phyloP scores from a whole-genome alignment of 1,139 yeast species.

The Debaryomycetaceae sp. region DNA sequence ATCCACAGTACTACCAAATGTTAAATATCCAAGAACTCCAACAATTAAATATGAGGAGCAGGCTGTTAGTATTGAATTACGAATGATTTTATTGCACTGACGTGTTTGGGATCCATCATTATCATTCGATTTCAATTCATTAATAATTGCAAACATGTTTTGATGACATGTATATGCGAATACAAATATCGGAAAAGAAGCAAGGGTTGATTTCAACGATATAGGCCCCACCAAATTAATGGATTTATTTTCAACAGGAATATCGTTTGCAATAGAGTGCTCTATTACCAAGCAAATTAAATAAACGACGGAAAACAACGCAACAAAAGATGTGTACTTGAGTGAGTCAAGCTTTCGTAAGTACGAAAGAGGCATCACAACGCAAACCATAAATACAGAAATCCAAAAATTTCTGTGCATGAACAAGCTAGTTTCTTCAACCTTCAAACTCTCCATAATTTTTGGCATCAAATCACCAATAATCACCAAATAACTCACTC shows the following conservation, averaged over 20 bases:
- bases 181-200: constrained; percentile 80
- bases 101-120: constrained; percentile 46
- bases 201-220: constrained; percentile 33
- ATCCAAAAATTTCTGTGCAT: constrained; percentile 67
- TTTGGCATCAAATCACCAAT: constrained; percentile 91
- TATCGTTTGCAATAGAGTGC: constrained; percentile 50
- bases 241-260: constrained; percentile 17
- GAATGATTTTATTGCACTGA: constrained; percentile 53
- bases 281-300: constrained; percentile 68
- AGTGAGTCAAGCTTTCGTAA: constrained; percentile 76
- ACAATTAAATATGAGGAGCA: constrained; percentile 66
- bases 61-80: constrained; percentile 55
- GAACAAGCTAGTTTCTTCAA: constrained; percentile 18
- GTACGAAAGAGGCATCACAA: constrained; percentile 70
- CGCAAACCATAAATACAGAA: constrained; percentile 52
- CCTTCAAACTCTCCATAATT: constrained; percentile 46
- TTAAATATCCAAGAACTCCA: constrained; percentile 80
- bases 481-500: constrained; percentile 80
- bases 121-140: constrained; percentile 49
- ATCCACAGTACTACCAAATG: constrained; percentile 73
- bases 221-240: constrained; percentile 38
- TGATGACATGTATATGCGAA: constrained; percentile 97
- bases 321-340: constrained; percentile 82
- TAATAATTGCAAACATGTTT: constrained; percentile 85
- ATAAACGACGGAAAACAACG: constrained; percentile 77